Evolutionary conservation across 106 monocot species (phyloP).

Genomic region (Apostasia shenzhenica): DNA sequence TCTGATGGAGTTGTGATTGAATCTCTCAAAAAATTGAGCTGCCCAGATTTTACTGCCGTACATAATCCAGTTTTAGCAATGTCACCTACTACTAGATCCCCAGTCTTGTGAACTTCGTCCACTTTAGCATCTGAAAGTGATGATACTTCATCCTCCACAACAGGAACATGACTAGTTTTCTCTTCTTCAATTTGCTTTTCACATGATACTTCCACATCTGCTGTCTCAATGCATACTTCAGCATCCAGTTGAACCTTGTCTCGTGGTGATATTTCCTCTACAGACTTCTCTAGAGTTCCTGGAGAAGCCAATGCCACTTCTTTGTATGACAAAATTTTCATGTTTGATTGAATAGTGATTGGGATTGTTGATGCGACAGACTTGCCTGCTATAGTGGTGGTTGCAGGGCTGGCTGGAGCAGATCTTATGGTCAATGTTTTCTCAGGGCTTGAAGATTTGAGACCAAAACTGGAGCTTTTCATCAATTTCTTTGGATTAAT

Average conservation of each 20-base stretch:
- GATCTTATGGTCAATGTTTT: constrained; percentile 33
- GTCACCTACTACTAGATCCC: constrained; percentile 14
- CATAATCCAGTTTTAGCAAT: constrained; percentile 5
- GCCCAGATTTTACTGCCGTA: constrained; percentile 13
- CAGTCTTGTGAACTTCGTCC: constrained; percentile 8
- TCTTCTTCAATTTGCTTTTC: constrained; percentile 5
- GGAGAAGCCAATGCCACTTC: constrained; percentile 91
- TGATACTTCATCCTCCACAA: constrained; percentile 1
- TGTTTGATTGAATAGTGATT: constrained; percentile 18
- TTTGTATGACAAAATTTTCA: constrained; percentile 85
- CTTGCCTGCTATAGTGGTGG: constrained; percentile 20
- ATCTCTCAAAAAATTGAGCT: constrained; percentile 11
- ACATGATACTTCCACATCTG: neutral
- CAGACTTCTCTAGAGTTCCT: constrained; percentile 59
- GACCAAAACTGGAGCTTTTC: constrained; percentile 62
- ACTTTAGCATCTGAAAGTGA: constrained; percentile 10
- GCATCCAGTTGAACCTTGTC: constrained; percentile 14
- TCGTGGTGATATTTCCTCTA: constrained; percentile 22
- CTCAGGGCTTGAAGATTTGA: constrained; percentile 26
- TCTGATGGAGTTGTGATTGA: constrained; percentile 11
- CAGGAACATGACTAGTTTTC: neutral
- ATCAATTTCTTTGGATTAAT: constrained; percentile 32
- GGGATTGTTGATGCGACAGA: constrained; percentile 22
- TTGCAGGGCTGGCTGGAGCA: constrained; percentile 33
- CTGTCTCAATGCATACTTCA: constrained; percentile 8